Conservation (phyloP, 768 basidiomycete species). For the Strobilomyces confusus region DNA sequence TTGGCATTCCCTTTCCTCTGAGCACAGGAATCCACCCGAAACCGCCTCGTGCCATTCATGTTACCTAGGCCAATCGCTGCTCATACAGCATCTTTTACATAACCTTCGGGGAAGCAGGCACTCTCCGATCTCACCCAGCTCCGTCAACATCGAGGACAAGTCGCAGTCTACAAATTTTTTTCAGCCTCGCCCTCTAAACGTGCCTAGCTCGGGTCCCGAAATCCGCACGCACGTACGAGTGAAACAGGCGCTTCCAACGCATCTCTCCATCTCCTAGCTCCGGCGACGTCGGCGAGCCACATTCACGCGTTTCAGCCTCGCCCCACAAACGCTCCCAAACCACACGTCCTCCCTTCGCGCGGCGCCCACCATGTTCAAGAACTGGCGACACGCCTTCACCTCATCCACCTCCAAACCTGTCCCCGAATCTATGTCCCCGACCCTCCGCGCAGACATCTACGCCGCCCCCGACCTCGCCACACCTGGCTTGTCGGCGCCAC, state of each 20-base stretch:
- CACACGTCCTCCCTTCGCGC: neutral
- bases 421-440: conserved; percentile 42
- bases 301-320: neutral
- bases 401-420: conserved; percentile 27
- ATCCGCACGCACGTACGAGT: neutral
- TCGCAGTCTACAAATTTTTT: neutral
- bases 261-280: neutral
- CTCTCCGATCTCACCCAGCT: neutral
- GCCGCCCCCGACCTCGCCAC: conserved; percentile 44
- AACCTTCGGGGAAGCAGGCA: neutral
- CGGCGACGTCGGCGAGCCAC: neutral
- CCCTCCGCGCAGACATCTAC: conserved; percentile 50
- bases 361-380: conserved; percentile 40
- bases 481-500: conserved; percentile 39
- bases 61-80: conserved; percentile 4
- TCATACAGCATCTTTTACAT: conserved; percentile 14
- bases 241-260: conserved; percentile 3
- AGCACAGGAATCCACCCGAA: neutral
- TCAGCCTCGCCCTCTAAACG: neutral
- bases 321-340: neutral
- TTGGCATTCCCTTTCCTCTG: neutral
- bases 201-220: neutral
- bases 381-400: conserved; percentile 40
- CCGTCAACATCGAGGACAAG: neutral
- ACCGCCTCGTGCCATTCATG: conserved; percentile 23